A percentile compares a stretch with the other conserved stretches of the same genome.
phyloP scores from a whole-genome alignment of 352 stramenopile genomes.

The Globisporangium sylvaticum region DNA sequence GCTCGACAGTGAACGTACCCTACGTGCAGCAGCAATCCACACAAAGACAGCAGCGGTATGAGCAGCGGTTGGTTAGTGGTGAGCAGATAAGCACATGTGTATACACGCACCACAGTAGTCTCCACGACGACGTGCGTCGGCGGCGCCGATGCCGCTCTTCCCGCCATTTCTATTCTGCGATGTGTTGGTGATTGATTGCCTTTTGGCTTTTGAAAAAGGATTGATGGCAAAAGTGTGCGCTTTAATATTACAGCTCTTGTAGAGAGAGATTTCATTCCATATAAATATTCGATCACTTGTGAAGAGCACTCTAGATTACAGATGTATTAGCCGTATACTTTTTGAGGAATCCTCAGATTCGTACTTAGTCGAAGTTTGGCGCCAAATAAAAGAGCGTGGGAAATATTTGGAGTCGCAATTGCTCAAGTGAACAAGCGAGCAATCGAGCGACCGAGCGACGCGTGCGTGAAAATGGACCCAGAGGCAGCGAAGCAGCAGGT shows the following conservation, averaged over 20 bases:
- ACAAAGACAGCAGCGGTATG: neutral
- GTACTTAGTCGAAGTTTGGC: constrained; percentile 6
- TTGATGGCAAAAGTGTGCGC: neutral
- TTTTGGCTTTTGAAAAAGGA: constrained; percentile 7
- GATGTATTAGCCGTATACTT: constrained; percentile 1
- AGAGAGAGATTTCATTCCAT: neutral
- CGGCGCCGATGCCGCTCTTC: constrained; percentile 25
- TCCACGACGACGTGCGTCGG: constrained; percentile 83
- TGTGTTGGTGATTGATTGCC: no score
- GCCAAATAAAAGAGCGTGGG: constrained; percentile 1
- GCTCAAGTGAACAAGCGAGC: neutral
- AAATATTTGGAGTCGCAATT: neutral
- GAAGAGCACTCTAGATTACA: neutral
- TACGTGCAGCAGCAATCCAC: constrained; percentile 12
- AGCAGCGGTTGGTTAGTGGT: neutral
- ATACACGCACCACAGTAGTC: constrained; percentile 61
- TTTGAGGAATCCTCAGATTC: neutral
- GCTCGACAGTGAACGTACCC: constrained; percentile 90
- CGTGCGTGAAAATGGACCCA: neutral
- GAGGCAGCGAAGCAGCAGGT: constrained; percentile 14
- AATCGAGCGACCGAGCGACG: neutral
- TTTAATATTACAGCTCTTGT: constrained; percentile 8
- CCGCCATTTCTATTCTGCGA: neutral
- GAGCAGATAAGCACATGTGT: neutral
- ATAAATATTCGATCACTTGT: neutral